Conservation (phyloP, 352 stramenopile species). For the Thraustotheca clavata region DNA sequence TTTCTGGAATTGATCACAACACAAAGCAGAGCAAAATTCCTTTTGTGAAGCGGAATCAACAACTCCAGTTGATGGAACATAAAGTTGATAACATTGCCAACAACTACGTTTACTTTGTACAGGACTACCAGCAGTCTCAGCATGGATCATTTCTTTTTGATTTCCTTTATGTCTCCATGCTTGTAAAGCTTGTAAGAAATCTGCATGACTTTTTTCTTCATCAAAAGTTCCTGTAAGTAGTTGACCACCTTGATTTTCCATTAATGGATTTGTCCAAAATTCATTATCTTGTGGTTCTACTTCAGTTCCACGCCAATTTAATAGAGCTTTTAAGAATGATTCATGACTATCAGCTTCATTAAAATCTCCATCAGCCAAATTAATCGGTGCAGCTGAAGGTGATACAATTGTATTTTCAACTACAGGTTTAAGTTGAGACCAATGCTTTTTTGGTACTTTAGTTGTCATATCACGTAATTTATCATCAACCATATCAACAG, state of each 20-base stretch:
- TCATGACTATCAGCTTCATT: slow-evolving; percentile 60
- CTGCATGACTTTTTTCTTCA: slow-evolving; percentile 58
- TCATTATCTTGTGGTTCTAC: slow-evolving; percentile 26
- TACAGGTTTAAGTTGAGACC: slow-evolving; percentile 61
- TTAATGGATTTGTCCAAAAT: slow-evolving; percentile 62
- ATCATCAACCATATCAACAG: slow-evolving; percentile 45
- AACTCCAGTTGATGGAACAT: slow-evolving; percentile 32
- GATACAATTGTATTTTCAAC: slow-evolving; percentile 26
- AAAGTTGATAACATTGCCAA: slow-evolving; percentile 74
- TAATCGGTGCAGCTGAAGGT: slow-evolving; percentile 34
- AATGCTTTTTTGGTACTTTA: slow-evolving; percentile 30
- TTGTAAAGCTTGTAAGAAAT: slow-evolving; percentile 46
- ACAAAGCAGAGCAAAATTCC: slow-evolving; percentile 40
- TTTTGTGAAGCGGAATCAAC: slow-evolving; percentile 38
- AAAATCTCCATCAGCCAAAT: slow-evolving; percentile 69
- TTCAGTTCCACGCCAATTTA: slow-evolving; percentile 53
- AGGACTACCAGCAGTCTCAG: slow-evolving; percentile 30
- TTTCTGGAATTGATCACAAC: slow-evolving; percentile 32
- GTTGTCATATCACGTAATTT: slow-evolving; percentile 26
- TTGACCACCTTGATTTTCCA: slow-evolving; percentile 26
- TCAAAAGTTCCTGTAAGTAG: slow-evolving; percentile 54
- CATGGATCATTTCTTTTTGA: slow-evolving; percentile 39
- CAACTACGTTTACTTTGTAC: slow-evolving; percentile 34
- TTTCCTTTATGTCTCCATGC: slow-evolving; percentile 43
- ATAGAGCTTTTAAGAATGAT: slow-evolving; percentile 69